A percentile compares a stretch with the other conserved stretches of the same genome.
Conservation (phyloP, 129 eudicot species). For the Rutidosis leptorrhynchoides region DNA sequence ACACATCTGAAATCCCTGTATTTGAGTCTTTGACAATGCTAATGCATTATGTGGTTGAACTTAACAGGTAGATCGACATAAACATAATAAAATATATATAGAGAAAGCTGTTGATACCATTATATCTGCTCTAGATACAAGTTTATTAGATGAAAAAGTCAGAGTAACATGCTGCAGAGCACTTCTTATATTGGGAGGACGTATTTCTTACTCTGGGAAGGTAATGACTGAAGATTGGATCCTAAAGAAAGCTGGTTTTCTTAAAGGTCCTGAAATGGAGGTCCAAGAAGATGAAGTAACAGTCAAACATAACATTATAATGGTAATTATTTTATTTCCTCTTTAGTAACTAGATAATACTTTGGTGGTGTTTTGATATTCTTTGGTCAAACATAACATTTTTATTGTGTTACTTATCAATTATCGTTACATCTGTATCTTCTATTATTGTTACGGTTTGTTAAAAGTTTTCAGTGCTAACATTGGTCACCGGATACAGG, state of each 20-base stretch:
- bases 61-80: background rate
- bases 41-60: background rate
- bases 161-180: background rate
- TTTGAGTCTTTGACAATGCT: background rate
- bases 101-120: background rate
- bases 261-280: slow-evolving; percentile 14
- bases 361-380: background rate
- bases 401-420: too few species aligned
- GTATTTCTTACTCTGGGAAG: slow-evolving; percentile 10
- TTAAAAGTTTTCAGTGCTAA: background rate
- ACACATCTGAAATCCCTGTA: background rate
- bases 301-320: background rate
- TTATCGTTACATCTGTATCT: background rate
- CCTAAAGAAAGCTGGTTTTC: slow-evolving; percentile 1
- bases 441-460: background rate
- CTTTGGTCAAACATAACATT: too few species aligned
- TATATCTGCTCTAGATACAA: background rate
- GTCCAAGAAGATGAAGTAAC: background rate
- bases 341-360: background rate
- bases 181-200: slow-evolving; percentile 9
- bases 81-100: background rate
- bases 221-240: slow-evolving; percentile 16
- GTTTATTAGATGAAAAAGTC: background rate
- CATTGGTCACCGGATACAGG: background rate
- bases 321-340: background rate